Percentiles rank a stretch among this genome's conserved stretches.
These are phyloP conservation scores for Starmerella stigmatis DNA, from an alignment of 805 yeast genomes.

Conservation along the genomic window DNA sequence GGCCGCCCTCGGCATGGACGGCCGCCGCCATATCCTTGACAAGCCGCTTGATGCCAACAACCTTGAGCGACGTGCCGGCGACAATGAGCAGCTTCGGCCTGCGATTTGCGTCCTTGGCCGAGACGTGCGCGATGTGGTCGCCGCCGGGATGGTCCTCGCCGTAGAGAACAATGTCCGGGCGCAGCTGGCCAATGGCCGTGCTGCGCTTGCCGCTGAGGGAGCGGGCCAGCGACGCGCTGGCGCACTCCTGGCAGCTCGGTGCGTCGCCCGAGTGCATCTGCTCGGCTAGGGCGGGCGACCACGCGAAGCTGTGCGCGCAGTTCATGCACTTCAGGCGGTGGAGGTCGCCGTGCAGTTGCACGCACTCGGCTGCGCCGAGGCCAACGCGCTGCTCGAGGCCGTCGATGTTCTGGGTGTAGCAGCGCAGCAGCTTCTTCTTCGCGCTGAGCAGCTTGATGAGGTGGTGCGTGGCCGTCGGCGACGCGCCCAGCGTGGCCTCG, in stretches of 20 bases:
- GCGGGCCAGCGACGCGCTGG: conserved; percentile 45
- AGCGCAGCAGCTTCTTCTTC: conserved; percentile 58
- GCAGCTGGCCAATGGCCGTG: conserved; percentile 62
- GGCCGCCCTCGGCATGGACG: conserved; percentile 66
- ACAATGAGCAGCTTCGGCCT: conserved; percentile 74
- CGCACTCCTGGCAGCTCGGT: conserved; percentile 70
- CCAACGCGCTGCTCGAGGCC: conserved; percentile 64
- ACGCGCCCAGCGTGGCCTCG: conserved; percentile 49
- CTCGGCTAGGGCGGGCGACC: conserved; percentile 47
- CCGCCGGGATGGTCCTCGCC: conserved; percentile 90
- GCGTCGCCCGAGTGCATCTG: conserved; percentile 49
- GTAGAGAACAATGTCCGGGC: conserved; percentile 85
- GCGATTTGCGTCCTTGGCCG: conserved; percentile 47
- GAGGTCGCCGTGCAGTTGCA: conserved; percentile 85
- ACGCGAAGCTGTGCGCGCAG: conserved; percentile 48
- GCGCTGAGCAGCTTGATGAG: conserved; percentile 55
- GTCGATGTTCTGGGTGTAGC: conserved; percentile 94
- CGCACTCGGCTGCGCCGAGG: conserved; percentile 40
- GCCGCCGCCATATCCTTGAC: conserved; percentile 58
- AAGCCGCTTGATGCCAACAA: conserved; percentile 74
- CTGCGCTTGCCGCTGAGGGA: conserved; percentile 60
- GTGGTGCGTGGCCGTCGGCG: conserved; percentile 74
- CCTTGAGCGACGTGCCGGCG: conserved; percentile 87
- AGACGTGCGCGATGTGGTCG: conserved; percentile 63
- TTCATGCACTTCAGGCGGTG: conserved; percentile 64